phyloP scores from a whole-genome alignment of 768 basidiomycete species.

The Mycena olivaceomarginata region DNA sequence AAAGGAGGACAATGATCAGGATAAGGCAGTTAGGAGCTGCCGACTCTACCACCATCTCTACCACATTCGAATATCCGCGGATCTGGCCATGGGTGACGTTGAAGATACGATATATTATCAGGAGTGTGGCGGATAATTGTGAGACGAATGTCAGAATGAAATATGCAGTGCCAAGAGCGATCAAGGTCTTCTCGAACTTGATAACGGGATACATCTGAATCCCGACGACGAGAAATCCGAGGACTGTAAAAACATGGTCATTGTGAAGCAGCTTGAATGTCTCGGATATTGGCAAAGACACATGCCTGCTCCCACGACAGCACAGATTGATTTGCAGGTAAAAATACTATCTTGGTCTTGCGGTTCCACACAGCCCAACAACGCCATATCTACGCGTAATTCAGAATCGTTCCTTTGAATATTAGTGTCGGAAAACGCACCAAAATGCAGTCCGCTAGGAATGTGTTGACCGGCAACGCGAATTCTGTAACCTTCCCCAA shows the following conservation, averaged over 20 bases:
- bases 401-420: not conserved
- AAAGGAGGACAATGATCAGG: not conserved
- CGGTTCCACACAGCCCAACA: not conserved
- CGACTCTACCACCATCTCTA: not conserved
- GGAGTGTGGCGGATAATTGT: not conserved
- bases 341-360: not conserved
- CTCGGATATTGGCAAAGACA: not conserved
- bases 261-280: too few relatives aligned
- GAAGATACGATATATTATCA: not conserved
- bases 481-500: not conserved
- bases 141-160: not conserved
- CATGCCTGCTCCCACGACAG: not conserved
- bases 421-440: not conserved
- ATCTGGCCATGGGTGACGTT: not conserved
- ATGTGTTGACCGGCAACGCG: not conserved
- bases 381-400: not conserved
- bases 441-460: conserved; percentile 1
- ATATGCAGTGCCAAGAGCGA: not conserved
- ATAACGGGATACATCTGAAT: not conserved
- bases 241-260: too few relatives aligned
- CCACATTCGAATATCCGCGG: not conserved
- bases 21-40: not conserved
- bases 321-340: not conserved
- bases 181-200: not conserved
- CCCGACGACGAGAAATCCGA: not conserved